phyloP scores from a whole-genome alignment of 768 basidiomycete species.

The Boletus speciosus region DNA sequence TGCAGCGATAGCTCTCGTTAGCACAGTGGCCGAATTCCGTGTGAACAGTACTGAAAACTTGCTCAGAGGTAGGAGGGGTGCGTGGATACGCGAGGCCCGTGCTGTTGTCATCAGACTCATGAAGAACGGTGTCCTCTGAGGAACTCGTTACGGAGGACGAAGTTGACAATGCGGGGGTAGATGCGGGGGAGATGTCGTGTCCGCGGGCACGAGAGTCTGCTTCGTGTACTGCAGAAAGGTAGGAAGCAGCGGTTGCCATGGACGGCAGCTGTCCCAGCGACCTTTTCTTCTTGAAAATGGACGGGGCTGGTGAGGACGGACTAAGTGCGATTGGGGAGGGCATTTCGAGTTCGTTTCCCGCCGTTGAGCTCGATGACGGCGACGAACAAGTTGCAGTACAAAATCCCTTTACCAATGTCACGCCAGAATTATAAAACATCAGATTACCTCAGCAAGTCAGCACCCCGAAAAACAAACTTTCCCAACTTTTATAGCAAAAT shows the following conservation, averaged over 20 bases:
- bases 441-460: slow-evolving; percentile 25
- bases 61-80: slow-evolving; percentile 76
- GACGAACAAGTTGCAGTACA: slow-evolving; percentile 7
- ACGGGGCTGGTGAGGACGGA: slow-evolving; percentile 46
- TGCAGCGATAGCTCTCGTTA: slow-evolving; percentile 69
- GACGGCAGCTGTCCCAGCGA: slow-evolving; percentile 34
- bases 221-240: slow-evolving; percentile 57
- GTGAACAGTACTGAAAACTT: slow-evolving; percentile 75
- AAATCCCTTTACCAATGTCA: slow-evolving; percentile 15
- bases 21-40: slow-evolving; percentile 92
- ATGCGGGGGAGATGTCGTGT: slow-evolving; percentile 46
- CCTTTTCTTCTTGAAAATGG: slow-evolving; percentile 62
- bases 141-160: slow-evolving; percentile 69
- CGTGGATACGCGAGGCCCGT: slow-evolving; percentile 60
- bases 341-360: slow-evolving; percentile 23
- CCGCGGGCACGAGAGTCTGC: slow-evolving; percentile 67
- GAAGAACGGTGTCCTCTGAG: slow-evolving; percentile 63
- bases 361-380: slow-evolving; percentile 11
- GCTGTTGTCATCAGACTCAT: slow-evolving; percentile 50
- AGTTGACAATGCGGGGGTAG: slow-evolving; percentile 70
- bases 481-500: background rate
- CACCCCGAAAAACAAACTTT: background rate
- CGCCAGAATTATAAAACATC: slow-evolving; percentile 19
- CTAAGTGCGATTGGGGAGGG: slow-evolving; percentile 66
- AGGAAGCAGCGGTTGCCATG: slow-evolving; percentile 53